Conservation (phyloP, 1,139 yeast genomes). For the Yamadazyma oceani region DNA sequence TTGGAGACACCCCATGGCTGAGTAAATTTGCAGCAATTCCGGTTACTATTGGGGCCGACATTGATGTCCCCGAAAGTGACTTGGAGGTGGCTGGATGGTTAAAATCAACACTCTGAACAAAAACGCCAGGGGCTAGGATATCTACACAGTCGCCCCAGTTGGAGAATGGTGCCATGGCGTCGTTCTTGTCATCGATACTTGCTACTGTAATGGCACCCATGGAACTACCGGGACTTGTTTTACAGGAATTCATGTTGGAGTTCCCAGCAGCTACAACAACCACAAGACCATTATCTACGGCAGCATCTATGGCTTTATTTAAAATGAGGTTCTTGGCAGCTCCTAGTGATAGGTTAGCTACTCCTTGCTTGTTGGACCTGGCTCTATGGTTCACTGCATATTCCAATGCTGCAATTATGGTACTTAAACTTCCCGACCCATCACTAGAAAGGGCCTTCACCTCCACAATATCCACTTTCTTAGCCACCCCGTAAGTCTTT, state of each 20-base stretch:
- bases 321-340: conserved; percentile 64
- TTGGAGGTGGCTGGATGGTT: conserved; percentile 28
- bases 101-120: conserved; percentile 50
- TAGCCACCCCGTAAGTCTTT: conserved; percentile 75
- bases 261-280: conserved; percentile 93
- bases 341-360: conserved; percentile 81
- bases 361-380: conserved; percentile 48
- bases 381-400: conserved; percentile 63
- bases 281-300: conserved; percentile 66
- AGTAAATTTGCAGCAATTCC: conserved; percentile 68
- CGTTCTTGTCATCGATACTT: conserved; percentile 74
- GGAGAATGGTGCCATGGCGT: conserved; percentile 69
- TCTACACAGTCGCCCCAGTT: conserved; percentile 92
- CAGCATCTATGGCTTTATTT: conserved; percentile 73
- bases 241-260: conserved; percentile 72
- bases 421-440: conserved; percentile 70
- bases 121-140: conserved; percentile 78
- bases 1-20: conserved; percentile 55
- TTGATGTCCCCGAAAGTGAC: conserved; percentile 77
- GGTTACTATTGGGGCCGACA: conserved; percentile 80
- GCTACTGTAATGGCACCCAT: conserved; percentile 76
- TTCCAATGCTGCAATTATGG: conserved; percentile 70
- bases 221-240: conserved; percentile 79
- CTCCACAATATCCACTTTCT: conserved; percentile 59
- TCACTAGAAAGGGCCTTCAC: conserved; percentile 62